These are phyloP conservation scores for Mallotus nudiflorus DNA, from an alignment of 345 rosid genomes.

Conservation along the genomic window DNA sequence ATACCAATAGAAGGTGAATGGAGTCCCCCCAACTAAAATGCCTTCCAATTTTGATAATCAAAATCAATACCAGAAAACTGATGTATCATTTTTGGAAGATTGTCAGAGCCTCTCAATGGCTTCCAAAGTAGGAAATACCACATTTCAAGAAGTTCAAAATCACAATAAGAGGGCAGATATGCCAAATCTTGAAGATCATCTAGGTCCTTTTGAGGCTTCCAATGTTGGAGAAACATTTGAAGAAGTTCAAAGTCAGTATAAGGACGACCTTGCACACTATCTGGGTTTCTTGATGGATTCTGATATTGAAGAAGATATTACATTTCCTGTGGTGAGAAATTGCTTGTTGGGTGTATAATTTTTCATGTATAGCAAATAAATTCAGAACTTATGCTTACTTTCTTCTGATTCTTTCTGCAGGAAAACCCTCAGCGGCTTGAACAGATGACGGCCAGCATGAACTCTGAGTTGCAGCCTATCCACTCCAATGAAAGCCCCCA, in stretches of 20 bases:
- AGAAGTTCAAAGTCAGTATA: not conserved
- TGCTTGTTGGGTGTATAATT: not conserved
- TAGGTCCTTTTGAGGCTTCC: not conserved
- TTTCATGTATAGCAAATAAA: not conserved
- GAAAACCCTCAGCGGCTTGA: not conserved
- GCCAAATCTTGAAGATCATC: conserved; percentile 3
- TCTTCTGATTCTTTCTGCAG: conserved; percentile 1
- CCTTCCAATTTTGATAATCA: conserved; percentile 9
- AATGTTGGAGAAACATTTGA: not conserved
- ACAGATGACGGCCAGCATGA: not conserved
- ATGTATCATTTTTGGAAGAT: not conserved
- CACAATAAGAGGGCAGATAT: not conserved
- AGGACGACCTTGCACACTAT: not conserved
- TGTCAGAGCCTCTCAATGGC: not conserved
- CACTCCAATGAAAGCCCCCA: not conserved
- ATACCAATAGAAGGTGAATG: not conserved
- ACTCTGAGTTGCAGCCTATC: not conserved
- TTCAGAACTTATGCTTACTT: not conserved
- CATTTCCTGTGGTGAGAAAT: not conserved
- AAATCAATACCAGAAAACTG: conserved; percentile 10
- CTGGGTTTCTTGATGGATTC: not conserved
- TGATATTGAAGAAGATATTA: not conserved
- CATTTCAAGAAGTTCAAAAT: not conserved
- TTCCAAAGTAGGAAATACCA: not conserved
- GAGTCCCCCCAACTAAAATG: not conserved